Evolutionary conservation across 257 asterid genomes (phyloP).

Genomic region (Scutellaria minor): DNA sequence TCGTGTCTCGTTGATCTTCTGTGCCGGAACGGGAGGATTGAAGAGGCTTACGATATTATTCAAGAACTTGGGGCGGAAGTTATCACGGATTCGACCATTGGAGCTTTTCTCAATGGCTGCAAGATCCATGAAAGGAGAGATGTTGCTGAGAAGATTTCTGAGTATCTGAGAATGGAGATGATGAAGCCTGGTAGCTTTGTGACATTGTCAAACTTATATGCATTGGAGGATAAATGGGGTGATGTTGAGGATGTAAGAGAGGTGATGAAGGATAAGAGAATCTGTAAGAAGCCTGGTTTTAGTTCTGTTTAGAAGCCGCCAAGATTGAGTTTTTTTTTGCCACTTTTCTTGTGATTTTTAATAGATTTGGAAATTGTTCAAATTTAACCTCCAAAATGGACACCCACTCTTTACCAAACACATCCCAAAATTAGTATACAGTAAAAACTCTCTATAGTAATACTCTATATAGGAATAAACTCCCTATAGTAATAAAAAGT

Average conservation of each 20-base stretch:
- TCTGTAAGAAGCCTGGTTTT: slow-evolving; percentile 55
- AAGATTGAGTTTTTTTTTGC: too few relatives aligned
- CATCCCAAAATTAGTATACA: too few relatives aligned
- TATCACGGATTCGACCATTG: not conserved
- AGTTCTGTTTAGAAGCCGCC: slow-evolving; percentile 42
- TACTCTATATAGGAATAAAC: too few relatives aligned
- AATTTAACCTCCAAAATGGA: too few relatives aligned
- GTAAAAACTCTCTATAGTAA: too few relatives aligned
- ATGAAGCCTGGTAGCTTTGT: slow-evolving; percentile 12
- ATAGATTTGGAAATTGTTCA: too few relatives aligned
- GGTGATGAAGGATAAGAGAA: slow-evolving; percentile 53
- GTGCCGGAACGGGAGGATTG: slow-evolving; percentile 10
- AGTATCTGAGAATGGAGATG: slow-evolving; percentile 15
- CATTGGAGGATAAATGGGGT: slow-evolving; percentile 43
- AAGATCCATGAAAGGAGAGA: slow-evolving; percentile 19
- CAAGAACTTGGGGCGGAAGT: not conserved
- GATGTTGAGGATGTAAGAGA: slow-evolving; percentile 56
- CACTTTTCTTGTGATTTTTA: too few relatives aligned
- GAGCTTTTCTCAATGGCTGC: slow-evolving; percentile 23
- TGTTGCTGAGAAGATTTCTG: slow-evolving; percentile 13
- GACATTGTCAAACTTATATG: slow-evolving; percentile 16
- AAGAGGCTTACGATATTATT: slow-evolving; percentile 12
- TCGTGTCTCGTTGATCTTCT: slow-evolving; percentile 14
- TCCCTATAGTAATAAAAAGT: too few relatives aligned
- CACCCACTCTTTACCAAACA: too few relatives aligned